A percentile compares a stretch with the other conserved stretches of the same genome.
Conservation (phyloP, 78 protist species). For the Cavenderia fasciculata region DNA sequence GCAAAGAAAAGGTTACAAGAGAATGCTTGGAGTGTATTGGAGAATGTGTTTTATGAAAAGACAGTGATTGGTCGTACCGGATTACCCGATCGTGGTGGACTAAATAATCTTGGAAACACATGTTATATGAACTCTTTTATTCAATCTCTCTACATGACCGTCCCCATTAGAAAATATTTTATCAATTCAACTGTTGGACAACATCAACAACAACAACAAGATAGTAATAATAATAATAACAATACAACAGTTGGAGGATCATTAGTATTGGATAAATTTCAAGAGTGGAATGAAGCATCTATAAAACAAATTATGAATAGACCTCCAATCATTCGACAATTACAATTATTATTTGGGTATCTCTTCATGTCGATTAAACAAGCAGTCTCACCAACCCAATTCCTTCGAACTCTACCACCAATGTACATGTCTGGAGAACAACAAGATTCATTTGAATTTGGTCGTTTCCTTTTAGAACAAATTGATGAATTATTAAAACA, state of each 20-base stretch:
- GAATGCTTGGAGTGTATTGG: conserved; percentile 10
- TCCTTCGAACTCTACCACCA: not conserved
- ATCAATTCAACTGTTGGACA: not conserved
- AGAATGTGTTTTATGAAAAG: conserved; percentile 14
- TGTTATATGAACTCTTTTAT: conserved; percentile 70
- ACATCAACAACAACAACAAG: not conserved
- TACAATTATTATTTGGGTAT: conserved; percentile 27
- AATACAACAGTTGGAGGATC: not conserved
- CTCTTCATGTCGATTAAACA: not conserved
- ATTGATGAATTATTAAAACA: conserved; percentile 29
- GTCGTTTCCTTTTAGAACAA: conserved; percentile 9
- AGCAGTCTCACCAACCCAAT: conserved; percentile 6
- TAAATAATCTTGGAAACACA: conserved; percentile 72
- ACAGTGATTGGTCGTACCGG: not conserved
- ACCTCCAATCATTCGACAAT: conserved; percentile 1
- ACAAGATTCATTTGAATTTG: conserved; percentile 61
- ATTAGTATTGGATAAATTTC: not conserved
- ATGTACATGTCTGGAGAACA: conserved; percentile 35
- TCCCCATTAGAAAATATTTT: conserved; percentile 14
- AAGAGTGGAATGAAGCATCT: not conserved
- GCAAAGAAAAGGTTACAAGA: not conserved
- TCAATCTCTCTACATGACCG: conserved; percentile 58
- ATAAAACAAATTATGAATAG: not conserved
- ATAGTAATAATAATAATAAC: not conserved
- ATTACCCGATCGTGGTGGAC: conserved; percentile 31